These are phyloP conservation scores for Ustilaginoidea virens DNA, from an alignment of 2,329 filamentous ascomycete genomes.

Conservation along the genomic window DNA sequence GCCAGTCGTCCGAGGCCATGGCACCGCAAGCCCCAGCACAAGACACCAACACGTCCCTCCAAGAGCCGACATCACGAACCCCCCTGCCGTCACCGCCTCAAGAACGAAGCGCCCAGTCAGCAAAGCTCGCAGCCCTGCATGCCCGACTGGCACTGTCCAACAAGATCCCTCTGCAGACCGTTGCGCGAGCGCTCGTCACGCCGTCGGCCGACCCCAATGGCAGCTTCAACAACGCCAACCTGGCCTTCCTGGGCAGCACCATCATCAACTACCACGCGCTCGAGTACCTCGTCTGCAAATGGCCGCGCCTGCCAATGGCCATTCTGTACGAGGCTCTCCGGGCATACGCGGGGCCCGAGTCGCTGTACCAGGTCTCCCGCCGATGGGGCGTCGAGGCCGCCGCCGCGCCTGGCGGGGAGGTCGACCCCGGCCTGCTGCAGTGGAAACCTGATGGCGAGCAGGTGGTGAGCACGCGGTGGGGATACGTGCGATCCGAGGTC, in stretches of 20 bases:
- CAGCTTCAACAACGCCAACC: conserved; percentile 76
- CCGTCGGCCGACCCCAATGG: conserved; percentile 65
- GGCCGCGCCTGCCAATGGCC: conserved; percentile 79
- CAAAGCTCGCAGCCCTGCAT: conserved; percentile 86
- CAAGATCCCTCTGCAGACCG: conserved; percentile 69
- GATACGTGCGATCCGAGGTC: conserved; percentile 35
- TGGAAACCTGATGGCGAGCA: conserved; percentile 41
- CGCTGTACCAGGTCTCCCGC: conserved; percentile 55
- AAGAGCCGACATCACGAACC: conserved; percentile 10
- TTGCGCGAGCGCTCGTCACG: conserved; percentile 76
- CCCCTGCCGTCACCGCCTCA: conserved; percentile 57
- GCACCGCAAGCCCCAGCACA: conserved; percentile 9
- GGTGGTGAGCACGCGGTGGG: conserved; percentile 31
- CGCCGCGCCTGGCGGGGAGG: conserved; percentile 76
- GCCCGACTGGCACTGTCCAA: conserved; percentile 71
- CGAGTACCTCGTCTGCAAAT: conserved; percentile 77
- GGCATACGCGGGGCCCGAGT: conserved; percentile 63
- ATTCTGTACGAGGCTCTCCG: conserved; percentile 77
- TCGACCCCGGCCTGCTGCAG: conserved; percentile 82
- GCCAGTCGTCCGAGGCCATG: conserved; percentile 19
- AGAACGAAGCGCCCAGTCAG: conserved; percentile 51
- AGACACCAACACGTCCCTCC: conserved; percentile 7
- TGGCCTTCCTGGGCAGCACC: conserved; percentile 67
- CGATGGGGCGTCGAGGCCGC: conserved; percentile 89
- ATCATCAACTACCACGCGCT: conserved; percentile 79